Evolutionary conservation across 495 filamentous ascomycete genomes (phyloP).

Genomic region (Cercophora sp.): DNA sequence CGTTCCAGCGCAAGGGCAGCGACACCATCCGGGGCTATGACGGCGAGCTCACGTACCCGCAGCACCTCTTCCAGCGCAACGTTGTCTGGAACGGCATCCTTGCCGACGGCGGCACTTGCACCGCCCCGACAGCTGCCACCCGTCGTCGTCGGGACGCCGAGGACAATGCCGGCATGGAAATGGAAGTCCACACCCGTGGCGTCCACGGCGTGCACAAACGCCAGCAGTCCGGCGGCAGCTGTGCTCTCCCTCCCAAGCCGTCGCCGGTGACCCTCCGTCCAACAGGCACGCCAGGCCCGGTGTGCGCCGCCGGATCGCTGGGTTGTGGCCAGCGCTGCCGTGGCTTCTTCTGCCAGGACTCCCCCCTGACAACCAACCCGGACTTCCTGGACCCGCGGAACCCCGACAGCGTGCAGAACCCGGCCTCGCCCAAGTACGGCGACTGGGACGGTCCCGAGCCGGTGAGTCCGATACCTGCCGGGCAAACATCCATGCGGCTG

Average conservation of each 20-base stretch:
- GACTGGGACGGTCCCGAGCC: conserved; percentile 1
- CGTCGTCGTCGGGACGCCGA: no score
- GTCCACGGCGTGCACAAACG: no score
- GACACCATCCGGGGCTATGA: no score
- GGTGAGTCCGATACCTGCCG: no score
- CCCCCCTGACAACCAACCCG: not conserved
- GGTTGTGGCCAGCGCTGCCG: not conserved
- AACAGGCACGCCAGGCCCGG: not conserved
- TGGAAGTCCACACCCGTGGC: no score
- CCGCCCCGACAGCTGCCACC: no score
- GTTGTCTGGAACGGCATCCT: not conserved
- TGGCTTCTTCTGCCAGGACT: conserved; percentile 5
- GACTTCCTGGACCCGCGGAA: conserved; percentile 9
- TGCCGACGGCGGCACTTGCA: not conserved
- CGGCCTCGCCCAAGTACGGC: not conserved
- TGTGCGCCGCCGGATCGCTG: not conserved
- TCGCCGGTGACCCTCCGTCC: not conserved
- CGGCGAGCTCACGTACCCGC: not conserved
- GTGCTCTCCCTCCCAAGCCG: not conserved
- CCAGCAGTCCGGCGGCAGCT: no score
- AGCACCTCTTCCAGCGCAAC: not conserved
- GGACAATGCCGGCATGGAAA: no score
- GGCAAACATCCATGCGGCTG: no score
- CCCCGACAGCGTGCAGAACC: conserved; percentile 10
- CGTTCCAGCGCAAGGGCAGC: no score